A percentile compares a stretch with the other conserved stretches of the same genome.
phyloP scores from a whole-genome alignment of 2,329 filamentous ascomycete genomes.

The Myriosclerotinia curreyana region DNA sequence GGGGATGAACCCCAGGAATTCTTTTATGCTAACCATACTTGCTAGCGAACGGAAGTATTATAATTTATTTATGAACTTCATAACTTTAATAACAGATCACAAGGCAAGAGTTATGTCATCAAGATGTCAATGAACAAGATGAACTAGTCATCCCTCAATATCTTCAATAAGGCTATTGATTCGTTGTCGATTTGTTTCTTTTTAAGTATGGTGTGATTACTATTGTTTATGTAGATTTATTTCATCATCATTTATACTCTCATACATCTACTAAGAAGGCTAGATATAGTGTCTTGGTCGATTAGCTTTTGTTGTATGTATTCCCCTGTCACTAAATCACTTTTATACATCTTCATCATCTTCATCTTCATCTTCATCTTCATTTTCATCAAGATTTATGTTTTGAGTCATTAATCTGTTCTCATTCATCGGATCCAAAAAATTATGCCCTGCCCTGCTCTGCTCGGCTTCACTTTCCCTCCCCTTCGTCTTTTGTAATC shows the following conservation, averaged over 20 bases:
- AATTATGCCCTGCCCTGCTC: conserved; percentile 3
- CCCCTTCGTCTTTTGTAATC: not conserved
- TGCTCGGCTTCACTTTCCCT: not conserved
- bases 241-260: not conserved
- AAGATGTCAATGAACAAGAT: not conserved
- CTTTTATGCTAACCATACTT: not conserved
- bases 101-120: not conserved
- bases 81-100: not conserved
- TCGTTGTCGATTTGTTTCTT: conserved; percentile 3
- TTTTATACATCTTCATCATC: conserved; percentile 6
- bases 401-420: conserved; percentile 12
- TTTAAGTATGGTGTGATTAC: not conserved
- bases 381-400: conserved; percentile 4
- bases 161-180: not conserved
- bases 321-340: not conserved
- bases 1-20: not conserved
- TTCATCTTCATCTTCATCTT: too few species aligned
- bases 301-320: not conserved
- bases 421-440: conserved; percentile 1
- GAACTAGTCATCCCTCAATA: not conserved
- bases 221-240: not conserved
- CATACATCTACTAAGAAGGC: not conserved
- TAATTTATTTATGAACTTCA: not conserved
- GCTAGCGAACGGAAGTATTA: not conserved
- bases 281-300: not conserved